These are phyloP conservation scores for Gossypium gossypioides DNA, from an alignment of 441 rosid species.

Conservation along the genomic window DNA sequence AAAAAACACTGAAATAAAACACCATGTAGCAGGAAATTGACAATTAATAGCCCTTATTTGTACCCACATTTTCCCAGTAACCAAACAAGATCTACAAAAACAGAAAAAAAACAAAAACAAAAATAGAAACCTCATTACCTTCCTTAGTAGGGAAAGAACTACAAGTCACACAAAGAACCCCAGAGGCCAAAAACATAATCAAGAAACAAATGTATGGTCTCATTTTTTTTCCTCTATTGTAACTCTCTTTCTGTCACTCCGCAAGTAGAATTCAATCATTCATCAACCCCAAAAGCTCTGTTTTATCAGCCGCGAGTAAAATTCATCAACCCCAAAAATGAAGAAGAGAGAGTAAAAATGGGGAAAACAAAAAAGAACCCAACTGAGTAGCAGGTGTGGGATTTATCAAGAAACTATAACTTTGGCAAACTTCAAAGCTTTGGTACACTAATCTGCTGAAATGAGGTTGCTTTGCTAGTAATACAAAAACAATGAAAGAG, in stretches of 20 bases:
- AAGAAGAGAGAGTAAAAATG: neutral
- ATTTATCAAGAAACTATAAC: slow-evolving; percentile 20
- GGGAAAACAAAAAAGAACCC: neutral
- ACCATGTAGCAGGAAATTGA: neutral
- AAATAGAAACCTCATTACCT: slow-evolving; percentile 31
- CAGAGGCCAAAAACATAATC: slow-evolving; percentile 34
- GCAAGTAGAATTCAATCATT: slow-evolving; percentile 10
- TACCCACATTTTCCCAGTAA: slow-evolving; percentile 20
- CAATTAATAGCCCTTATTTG: neutral
- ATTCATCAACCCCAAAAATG: slow-evolving; percentile 18
- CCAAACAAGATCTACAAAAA: slow-evolving; percentile 47
- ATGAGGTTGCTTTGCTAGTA: slow-evolving; percentile 1
- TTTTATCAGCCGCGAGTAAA: neutral
- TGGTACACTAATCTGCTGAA: slow-evolving; percentile 21
- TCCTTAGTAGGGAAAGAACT: slow-evolving; percentile 52
- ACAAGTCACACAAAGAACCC: slow-evolving; percentile 33
- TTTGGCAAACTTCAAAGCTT: neutral
- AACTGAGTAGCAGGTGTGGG: slow-evolving; percentile 13
- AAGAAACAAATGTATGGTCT: slow-evolving; percentile 32
- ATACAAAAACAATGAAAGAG: neutral
- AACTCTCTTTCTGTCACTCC: neutral
- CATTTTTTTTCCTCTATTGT: slow-evolving; percentile 26
- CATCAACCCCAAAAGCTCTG: neutral
- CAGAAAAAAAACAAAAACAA: neutral
- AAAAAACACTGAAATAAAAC: neutral